These are phyloP conservation scores for Epichloe glyceriae DNA, from an alignment of 2,329 filamentous ascomycete species.

Conservation along the genomic window DNA sequence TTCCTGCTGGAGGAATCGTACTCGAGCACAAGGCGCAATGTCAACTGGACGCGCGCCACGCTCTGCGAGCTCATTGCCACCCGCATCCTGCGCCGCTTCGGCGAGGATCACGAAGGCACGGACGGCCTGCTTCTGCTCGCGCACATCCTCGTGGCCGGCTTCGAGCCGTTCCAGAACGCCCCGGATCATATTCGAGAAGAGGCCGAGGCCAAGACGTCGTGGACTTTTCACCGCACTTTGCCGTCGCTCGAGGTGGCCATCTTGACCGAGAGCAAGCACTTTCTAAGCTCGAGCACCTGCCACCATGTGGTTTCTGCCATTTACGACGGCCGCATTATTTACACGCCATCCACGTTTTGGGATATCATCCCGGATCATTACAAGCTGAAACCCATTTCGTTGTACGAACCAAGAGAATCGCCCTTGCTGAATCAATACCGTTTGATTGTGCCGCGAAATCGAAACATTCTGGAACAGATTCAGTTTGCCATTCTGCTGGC, in stretches of 20 bases:
- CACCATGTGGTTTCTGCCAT: slow-evolving; percentile 75
- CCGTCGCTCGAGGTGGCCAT: slow-evolving; percentile 76
- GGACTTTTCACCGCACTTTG: slow-evolving; percentile 44
- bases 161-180: slow-evolving; percentile 76
- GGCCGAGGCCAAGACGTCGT: slow-evolving; percentile 35
- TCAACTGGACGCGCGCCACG: slow-evolving; percentile 63
- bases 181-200: slow-evolving; percentile 52
- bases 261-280: slow-evolving; percentile 66
- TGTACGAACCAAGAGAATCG: slow-evolving; percentile 66
- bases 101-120: slow-evolving; percentile 61
- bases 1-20: slow-evolving; percentile 68
- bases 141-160: slow-evolving; percentile 70
- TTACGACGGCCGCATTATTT: slow-evolving; percentile 67
- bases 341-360: slow-evolving; percentile 69
- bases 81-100: slow-evolving; percentile 63
- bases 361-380: slow-evolving; percentile 79
- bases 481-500: slow-evolving; percentile 59
- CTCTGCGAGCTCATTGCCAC: slow-evolving; percentile 72
- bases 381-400: slow-evolving; percentile 67
- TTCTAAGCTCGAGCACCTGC: slow-evolving; percentile 64
- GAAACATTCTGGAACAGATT: slow-evolving; percentile 60
- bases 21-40: slow-evolving; percentile 66
- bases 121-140: slow-evolving; percentile 60
- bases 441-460: slow-evolving; percentile 65
- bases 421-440: slow-evolving; percentile 76